These are phyloP conservation scores for Cocos nucifera DNA, from an alignment of 176 grass and related monocot genomes.

Conservation along the genomic window DNA sequence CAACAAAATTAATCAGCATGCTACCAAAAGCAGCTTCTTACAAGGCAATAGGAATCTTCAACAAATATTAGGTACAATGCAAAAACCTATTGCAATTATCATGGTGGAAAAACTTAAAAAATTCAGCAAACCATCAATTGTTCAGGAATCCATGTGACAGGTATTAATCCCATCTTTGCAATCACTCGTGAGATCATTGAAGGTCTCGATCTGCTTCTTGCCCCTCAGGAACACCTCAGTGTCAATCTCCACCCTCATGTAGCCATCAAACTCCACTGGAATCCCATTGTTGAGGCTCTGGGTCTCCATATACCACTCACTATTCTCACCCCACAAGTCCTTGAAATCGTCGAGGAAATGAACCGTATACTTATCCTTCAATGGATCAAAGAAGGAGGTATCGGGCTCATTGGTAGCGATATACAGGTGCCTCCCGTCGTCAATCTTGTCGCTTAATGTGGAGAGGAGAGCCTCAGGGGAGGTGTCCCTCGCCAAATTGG, in stretches of 20 bases:
- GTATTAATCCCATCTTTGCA: slow-evolving; percentile 88
- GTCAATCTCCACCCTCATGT: slow-evolving; percentile 90
- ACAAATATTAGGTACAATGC: too few relatives aligned
- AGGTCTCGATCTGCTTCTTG: slow-evolving; percentile 79
- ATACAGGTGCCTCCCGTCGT: slow-evolving; percentile 64
- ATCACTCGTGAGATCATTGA: slow-evolving; percentile 76
- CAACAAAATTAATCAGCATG: too few relatives aligned
- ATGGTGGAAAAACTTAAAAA: too few relatives aligned
- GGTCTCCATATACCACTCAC: slow-evolving; percentile 80
- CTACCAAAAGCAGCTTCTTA: too few relatives aligned
- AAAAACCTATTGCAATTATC: too few relatives aligned
- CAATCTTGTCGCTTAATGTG: slow-evolving; percentile 63
- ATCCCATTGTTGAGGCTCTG: slow-evolving; percentile 71
- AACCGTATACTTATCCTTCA: slow-evolving; percentile 58
- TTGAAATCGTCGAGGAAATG: slow-evolving; percentile 79
- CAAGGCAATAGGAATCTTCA: too few relatives aligned
- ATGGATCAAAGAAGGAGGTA: slow-evolving; percentile 63
- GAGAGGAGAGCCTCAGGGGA: slow-evolving; percentile 50
- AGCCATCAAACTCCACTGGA: slow-evolving; percentile 78
- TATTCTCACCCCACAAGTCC: slow-evolving; percentile 74
- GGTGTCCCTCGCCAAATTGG: slow-evolving; percentile 67
- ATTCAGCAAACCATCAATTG: too few relatives aligned
- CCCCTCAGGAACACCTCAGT: slow-evolving; percentile 87
- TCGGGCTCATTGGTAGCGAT: slow-evolving; percentile 66
- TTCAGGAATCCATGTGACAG: slow-evolving; percentile 15